Evolutionary conservation across 108 stramenopile species (phyloP).

Genomic region (Mayamaea pseudoterrestris): DNA sequence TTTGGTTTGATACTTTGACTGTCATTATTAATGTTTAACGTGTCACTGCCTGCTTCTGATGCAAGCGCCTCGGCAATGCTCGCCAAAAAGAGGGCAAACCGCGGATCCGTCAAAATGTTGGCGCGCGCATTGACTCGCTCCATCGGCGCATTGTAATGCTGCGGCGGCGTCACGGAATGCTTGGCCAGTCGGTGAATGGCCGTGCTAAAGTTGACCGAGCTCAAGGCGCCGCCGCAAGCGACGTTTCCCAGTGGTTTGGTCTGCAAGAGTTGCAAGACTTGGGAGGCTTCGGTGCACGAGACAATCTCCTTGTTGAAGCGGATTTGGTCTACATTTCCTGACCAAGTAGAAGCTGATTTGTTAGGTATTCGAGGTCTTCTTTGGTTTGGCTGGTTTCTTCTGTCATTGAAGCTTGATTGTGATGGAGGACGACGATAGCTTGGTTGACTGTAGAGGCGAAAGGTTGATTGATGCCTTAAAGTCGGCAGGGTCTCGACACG

Average conservation of each 20-base stretch:
- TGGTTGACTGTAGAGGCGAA: too few species aligned
- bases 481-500: too few species aligned
- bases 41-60: constrained; percentile 4
- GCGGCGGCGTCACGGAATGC: constrained; percentile 17
- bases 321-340: too few species aligned
- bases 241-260: constrained; percentile 14
- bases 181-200: constrained; percentile 58
- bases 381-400: too few species aligned
- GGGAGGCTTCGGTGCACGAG: constrained; percentile 6
- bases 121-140: constrained; percentile 21
- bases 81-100: constrained; percentile 64
- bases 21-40: too few species aligned
- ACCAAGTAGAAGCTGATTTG: too few species aligned
- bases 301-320: too few species aligned
- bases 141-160: constrained; percentile 4
- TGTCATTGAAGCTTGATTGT: too few species aligned
- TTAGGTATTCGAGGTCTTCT: too few species aligned
- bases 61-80: constrained; percentile 50
- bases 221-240: constrained; percentile 40
- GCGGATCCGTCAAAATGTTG: constrained; percentile 45
- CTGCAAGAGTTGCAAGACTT: constrained; percentile 10
- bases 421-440: too few species aligned
- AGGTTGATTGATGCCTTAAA: too few species aligned
- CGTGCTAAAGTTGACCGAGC: constrained; percentile 72
- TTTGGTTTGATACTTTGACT: too few species aligned